Evolutionary conservation across 2,329 filamentous ascomycete genomes (phyloP).

Genomic region (Trichoderma breve): DNA sequence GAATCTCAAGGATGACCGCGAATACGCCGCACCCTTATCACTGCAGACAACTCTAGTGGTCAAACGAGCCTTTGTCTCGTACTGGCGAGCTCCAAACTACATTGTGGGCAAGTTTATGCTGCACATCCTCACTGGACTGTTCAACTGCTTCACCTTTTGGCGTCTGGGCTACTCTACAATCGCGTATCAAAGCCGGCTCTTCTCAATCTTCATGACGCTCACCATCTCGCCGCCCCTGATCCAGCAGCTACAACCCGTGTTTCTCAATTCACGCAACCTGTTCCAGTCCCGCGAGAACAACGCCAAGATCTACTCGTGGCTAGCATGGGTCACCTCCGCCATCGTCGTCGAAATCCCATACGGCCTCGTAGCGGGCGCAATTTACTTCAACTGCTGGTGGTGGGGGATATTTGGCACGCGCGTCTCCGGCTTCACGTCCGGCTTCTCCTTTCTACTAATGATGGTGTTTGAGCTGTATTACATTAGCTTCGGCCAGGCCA

Average conservation of each 20-base stretch:
- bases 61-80: conserved; percentile 58
- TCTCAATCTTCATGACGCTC: conserved; percentile 74
- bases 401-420: conserved; percentile 50
- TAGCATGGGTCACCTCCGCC: conserved; percentile 64
- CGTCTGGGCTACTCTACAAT: conserved; percentile 55
- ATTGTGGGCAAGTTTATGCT: conserved; percentile 60
- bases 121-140: conserved; percentile 61
- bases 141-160: conserved; percentile 71
- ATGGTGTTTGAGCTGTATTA: conserved; percentile 67
- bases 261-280: conserved; percentile 62
- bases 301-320: conserved; percentile 79
- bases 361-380: conserved; percentile 59
- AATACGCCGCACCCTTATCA: conserved; percentile 61
- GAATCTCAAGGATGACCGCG: conserved; percentile 50
- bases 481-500: conserved; percentile 63
- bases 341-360: conserved; percentile 71
- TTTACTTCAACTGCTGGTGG: conserved; percentile 55
- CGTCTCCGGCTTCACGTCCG: conserved; percentile 54
- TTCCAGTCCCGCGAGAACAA: conserved; percentile 71
- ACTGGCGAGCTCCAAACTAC: conserved; percentile 66
- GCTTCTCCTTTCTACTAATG: conserved; percentile 62
- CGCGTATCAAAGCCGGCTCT: conserved; percentile 69
- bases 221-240: conserved; percentile 73
- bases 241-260: conserved; percentile 73
- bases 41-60: conserved; percentile 55